Base-by-base conservation (phyloP, 1,284 basidiomycete species). In the Chalciporus sp. region DNA sequence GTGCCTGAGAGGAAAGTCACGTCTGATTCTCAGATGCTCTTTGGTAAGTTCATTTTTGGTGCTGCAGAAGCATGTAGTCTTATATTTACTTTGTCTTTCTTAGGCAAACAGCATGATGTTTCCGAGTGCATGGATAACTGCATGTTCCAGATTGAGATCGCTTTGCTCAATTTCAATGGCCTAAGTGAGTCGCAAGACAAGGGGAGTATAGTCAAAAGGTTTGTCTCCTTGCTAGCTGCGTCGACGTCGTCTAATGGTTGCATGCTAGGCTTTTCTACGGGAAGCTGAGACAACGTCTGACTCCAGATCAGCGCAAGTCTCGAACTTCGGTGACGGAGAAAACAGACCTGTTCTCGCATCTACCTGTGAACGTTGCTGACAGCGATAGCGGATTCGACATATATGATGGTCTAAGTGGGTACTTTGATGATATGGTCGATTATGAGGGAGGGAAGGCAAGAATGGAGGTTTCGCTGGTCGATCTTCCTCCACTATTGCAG, bases 61-160 rank as follows among this genome's bases (percentile, higher is more conserved):
- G 10, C 43, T 12, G 14, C 11, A n/a, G 16, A 53, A 33, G 6
- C 39, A 42, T 23, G 12, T 14, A 23, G 11, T 42, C 41, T 26
- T 41, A 58, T 41, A 23, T 23, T 23, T n/a, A 9, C 40, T 35
- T 26, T 41, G 58, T 37, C 16, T 29, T 51, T 55, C 43, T 26
- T 42, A 70, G 94, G 94, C n/a, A 88, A 92, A 60, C 96, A 99
- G 66, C 96, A 99, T 67, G 96, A 99, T 69, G 95, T 98, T 2
- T 91, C 95, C 0, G 96, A 99, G 73, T 98, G 96, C 71, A 92
- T 99, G 84, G 95, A 99, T 74, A 99, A 99, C 65, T 95, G 96
- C 74, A 90, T 99, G 78, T 97, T 97, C 74, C 97, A 99, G 72
- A 92, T 99, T 55, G 95, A 99, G 72, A 90, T 92, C 9, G 95